Evolutionary conservation across 805 yeast genomes (phyloP), one percentile per base, ranked within the genome.

Genomic region (Cyberlindnera sargentensis): DNA sequence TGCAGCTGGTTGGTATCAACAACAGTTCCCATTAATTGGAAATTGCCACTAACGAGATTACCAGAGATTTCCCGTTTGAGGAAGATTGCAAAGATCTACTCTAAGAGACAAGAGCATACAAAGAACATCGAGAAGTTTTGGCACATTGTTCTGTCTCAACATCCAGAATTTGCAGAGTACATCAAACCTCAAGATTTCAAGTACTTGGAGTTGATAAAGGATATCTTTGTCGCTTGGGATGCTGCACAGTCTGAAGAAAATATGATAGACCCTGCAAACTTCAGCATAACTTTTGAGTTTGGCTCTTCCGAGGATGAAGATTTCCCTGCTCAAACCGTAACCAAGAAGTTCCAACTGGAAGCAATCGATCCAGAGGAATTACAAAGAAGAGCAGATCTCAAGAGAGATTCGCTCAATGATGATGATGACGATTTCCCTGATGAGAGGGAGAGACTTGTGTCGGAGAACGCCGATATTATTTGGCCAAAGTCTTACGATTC

Each of bases 81-180:
- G 39, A 64, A 73, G 29, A 72, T 87, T 6, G 74, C 72, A 49
- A 75, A 79, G 20, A 68, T 85, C 6, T 87, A 78, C 56, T 67
- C 58, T 5, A 63, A 72, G 45, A 70, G 97, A 52, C 70, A 85
- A 25, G 66, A 55, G 6, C 63, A 73, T n/a, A 67, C 81, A 11
- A 44, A 53, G 4, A 60, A 69, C 4, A 75, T 89, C 36, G 88
- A 90, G 2, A 76, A 76, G 49, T 89, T 91, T 62, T 91, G 98
- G 98, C 82, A 84, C 55, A 75, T 83, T 42, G 95, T 85, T 0
- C 64, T 91, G 8, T 88, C 90, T 2, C 87, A 85, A 57, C 84
- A 84, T 55, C 83, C 84, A 41, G 96, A 86, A 50, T 84, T 91
- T 58, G 82, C 85, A 11, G 95, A 89, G 49, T 87, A 76, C 60